phyloP scores from a whole-genome alignment of 768 basidiomycete genomes.

The Paxillus involutus region DNA sequence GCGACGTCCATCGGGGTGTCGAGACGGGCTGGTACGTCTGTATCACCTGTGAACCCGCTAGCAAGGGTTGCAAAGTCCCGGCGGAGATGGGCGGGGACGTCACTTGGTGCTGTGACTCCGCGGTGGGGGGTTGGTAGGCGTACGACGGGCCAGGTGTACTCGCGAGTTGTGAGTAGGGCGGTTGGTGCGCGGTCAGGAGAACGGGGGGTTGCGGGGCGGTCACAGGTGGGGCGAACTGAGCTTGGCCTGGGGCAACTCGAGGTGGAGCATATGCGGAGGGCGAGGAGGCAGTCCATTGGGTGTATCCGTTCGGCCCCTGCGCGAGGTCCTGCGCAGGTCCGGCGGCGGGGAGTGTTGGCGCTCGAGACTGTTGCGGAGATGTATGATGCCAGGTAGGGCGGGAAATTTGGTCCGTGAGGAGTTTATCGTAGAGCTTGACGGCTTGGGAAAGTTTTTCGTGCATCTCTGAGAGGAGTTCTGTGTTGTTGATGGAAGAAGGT shows the following conservation, averaged over 20 bases:
- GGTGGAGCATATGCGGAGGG: conserved; percentile 19
- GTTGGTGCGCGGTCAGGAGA: conserved; percentile 28
- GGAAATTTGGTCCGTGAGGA: conserved; percentile 81
- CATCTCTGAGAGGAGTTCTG: conserved; percentile 91
- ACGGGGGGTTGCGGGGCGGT: conserved; percentile 24
- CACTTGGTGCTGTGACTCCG: conserved; percentile 11
- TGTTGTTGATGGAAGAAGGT: conserved; percentile 1
- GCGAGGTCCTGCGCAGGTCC: conserved; percentile 23
- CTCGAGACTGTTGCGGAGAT: conserved; percentile 18
- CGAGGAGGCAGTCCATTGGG: conserved; percentile 24
- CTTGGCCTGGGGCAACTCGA: conserved; percentile 9
- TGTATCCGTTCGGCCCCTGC: conserved; percentile 33
- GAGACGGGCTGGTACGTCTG: conserved; percentile 22
- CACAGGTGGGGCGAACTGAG: conserved; percentile 17
- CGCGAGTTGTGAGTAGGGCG: conserved; percentile 24
- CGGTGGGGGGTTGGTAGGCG: conserved; percentile 4
- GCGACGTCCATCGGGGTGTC: conserved; percentile 14
- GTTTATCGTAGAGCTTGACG: conserved; percentile 86
- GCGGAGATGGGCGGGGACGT: conserved; percentile 10
- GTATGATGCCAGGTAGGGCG: conserved; percentile 62
- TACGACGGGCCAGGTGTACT: conserved; percentile 15
- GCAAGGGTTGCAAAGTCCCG: conserved; percentile 13
- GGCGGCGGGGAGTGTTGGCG: conserved; percentile 30
- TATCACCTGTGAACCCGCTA: conserved; percentile 7
- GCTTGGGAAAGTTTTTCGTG: conserved; percentile 91